Base-by-base conservation (phyloP, 345 rosid genomes). In the Eucalyptus regnans region DNA sequence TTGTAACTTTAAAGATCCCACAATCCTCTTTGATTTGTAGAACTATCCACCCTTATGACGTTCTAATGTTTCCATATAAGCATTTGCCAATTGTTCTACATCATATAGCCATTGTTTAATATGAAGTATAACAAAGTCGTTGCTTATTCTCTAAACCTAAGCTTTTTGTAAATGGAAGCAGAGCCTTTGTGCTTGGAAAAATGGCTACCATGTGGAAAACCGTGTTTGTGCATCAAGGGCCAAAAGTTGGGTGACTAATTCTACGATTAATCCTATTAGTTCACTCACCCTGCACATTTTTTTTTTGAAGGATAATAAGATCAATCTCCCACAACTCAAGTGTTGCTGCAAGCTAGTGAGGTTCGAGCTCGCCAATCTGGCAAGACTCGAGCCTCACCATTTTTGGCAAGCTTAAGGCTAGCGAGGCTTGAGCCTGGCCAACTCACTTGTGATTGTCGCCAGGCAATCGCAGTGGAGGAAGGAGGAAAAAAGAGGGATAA, bases 11-110 rank as follows among this genome's bases (percentile, higher is more conserved):
- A 20, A 50, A 50, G 1, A 50, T 50, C 1, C 22, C 22, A 17
- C 2, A 17, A 51, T 51, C 54, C 22, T 17, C 4, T 51, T 51
- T 51, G 9, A 51, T 51, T 51, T 51, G 9, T 17, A 4, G 1
- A 51, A 51, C 2, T 0, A 0, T 0, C 2, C 0, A 1, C 56
- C 7, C 22, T 51, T 51, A 17, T 51, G 0, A 51, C 9, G 0
- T 0, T 51, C 8, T 1, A 17, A 51, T 17, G 0, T 51, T 51
- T 51, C 2, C 22, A 51, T 51, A 17, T 51, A 7, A 17, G 0
- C 2, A 51, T 7, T 51, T 51, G 4, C 9, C 56, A 0, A 0
- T 17, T 51, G 4, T 51, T 17, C 54, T 51, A 51, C 9, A 3
- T 51, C 22, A 51, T 51, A 17, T 51, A 17, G 56, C 56, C 56